These are phyloP conservation scores for Citrus australasica DNA, from an alignment of 345 rosid genomes.

Conservation along the genomic window DNA sequence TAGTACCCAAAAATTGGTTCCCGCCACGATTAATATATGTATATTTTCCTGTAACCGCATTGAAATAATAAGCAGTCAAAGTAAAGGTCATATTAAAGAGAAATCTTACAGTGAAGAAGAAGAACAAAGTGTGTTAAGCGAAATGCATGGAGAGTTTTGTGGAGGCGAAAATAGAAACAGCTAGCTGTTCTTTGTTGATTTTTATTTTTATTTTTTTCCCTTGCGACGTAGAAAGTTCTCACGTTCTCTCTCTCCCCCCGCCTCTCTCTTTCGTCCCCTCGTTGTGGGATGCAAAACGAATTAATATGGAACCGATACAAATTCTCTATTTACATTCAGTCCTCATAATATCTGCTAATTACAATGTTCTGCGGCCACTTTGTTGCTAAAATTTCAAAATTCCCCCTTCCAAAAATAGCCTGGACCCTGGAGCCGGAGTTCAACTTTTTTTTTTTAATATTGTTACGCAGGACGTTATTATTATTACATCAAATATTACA, in stretches of 20 bases:
- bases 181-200: background rate
- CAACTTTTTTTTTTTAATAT: background rate
- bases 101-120: background rate
- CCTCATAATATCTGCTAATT: background rate
- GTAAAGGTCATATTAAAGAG: background rate
- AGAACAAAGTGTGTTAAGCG: background rate
- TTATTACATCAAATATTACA: no score
- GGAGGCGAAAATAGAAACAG: constrained; percentile 1
- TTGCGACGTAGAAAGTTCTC: constrained; percentile 1
- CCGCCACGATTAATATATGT: constrained; percentile 3
- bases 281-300: background rate
- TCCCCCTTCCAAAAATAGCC: background rate
- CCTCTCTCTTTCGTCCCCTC: background rate
- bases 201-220: background rate
- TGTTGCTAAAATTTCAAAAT: background rate
- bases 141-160: background rate
- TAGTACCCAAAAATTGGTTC: background rate
- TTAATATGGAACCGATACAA: background rate
- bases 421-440: background rate
- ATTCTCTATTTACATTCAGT: background rate
- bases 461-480: accelerated
- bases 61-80: background rate
- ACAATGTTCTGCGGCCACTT: background rate
- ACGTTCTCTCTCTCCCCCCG: constrained; percentile 7
- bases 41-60: background rate